A percentile compares a stretch with the other conserved stretches of the same genome.
phyloP scores from a whole-genome alignment of 2,329 filamentous ascomycete genomes.

The Didymella lethalis region DNA sequence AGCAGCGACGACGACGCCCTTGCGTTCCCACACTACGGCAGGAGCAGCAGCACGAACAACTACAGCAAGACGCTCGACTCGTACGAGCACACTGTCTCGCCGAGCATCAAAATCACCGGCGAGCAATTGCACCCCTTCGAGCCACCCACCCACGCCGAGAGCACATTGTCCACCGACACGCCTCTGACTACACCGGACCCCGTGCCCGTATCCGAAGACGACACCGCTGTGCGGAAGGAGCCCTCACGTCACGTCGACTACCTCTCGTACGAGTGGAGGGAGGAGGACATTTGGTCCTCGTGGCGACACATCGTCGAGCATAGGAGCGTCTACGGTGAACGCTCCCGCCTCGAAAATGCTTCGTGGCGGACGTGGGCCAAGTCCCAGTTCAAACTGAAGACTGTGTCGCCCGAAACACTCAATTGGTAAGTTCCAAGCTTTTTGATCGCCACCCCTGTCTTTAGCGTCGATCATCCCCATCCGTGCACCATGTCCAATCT shows the following conservation, averaged over 20 bases:
- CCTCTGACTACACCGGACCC: conserved; percentile 66
- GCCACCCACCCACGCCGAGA: conserved; percentile 45
- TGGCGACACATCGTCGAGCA: conserved; percentile 93
- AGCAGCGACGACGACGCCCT: conserved; percentile 54
- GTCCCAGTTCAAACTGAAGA: conserved; percentile 83
- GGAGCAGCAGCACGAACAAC: conserved; percentile 21
- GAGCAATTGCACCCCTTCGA: conserved; percentile 46
- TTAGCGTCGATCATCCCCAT: conserved; percentile 40
- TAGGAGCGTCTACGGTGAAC: conserved; percentile 79
- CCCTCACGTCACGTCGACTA: conserved; percentile 95
- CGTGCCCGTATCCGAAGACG: conserved; percentile 71
- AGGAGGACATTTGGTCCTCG: conserved; percentile 97
- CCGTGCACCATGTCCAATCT: conserved; percentile 29
- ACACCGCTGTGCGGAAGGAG: conserved; percentile 75
- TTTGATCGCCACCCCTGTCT: conserved; percentile 35
- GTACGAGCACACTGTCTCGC: conserved; percentile 22
- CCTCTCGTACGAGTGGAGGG: conserved; percentile 88
- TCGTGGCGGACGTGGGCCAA: conserved; percentile 98
- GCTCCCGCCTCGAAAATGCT: conserved; percentile 87
- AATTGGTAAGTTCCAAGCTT: conserved; percentile 75
- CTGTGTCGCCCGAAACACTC: conserved; percentile 86
- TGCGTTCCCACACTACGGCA: conserved; percentile 55
- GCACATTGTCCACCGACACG: conserved; percentile 53
- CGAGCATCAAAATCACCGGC: conserved; percentile 27
- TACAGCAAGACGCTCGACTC: conserved; percentile 26